Conservation (phyloP, 1,284 basidiomycete species). For the Heterobasidion parviporum region DNA sequence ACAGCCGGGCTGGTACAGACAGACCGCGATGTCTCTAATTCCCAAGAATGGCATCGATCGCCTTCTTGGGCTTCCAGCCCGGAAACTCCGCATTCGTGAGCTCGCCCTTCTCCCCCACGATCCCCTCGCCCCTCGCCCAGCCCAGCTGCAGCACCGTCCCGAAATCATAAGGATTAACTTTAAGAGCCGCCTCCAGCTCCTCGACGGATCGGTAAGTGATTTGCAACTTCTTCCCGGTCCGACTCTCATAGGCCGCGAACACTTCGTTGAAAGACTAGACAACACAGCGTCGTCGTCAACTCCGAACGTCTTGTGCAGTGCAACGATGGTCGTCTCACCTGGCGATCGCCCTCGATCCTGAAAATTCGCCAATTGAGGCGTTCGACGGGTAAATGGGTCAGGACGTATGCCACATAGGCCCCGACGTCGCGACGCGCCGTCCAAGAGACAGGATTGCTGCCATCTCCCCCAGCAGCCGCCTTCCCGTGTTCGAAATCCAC, state of each 20-base stretch:
- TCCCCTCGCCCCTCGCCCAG: background rate
- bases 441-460: slow-evolving; percentile 4
- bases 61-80: slow-evolving; percentile 9
- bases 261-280: slow-evolving; percentile 12
- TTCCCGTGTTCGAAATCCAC: slow-evolving; percentile 4
- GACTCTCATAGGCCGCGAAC: slow-evolving; percentile 6
- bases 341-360: slow-evolving; percentile 11
- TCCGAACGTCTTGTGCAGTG: background rate
- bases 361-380: slow-evolving; percentile 7
- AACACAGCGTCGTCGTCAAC: too few relatives aligned
- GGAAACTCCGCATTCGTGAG: slow-evolving; percentile 8
- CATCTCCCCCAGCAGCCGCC: slow-evolving; percentile 4
- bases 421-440: slow-evolving; percentile 9
- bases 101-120: slow-evolving; percentile 1
- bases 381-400: slow-evolving; percentile 9
- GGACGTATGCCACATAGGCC: slow-evolving; percentile 12
- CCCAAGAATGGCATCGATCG: background rate
- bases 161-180: slow-evolving; percentile 5
- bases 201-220: slow-evolving; percentile 6
- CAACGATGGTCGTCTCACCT: background rate
- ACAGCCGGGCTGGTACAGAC: too few relatives aligned
- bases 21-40: too few relatives aligned
- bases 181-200: slow-evolving; percentile 4
- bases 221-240: slow-evolving; percentile 11
- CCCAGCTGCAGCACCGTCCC: background rate